Conservation (phyloP, 805 yeast genomes). For the Cyberlindnera mrakii region DNA sequence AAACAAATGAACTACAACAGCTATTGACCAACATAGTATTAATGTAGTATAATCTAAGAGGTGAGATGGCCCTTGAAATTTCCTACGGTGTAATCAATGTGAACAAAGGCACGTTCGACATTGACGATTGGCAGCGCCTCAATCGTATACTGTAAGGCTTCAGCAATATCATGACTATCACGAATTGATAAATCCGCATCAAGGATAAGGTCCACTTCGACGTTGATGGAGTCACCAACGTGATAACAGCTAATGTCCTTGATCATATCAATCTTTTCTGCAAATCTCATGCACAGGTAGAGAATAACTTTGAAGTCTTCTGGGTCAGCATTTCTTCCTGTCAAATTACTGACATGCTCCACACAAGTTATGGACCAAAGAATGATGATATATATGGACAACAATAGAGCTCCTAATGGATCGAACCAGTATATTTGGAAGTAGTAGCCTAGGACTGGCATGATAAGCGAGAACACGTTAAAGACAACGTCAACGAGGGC, state of each 20-base stretch:
- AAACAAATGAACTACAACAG: no score
- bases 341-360: constrained; percentile 68
- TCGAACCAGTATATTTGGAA: constrained; percentile 64
- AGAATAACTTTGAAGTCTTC: constrained; percentile 60
- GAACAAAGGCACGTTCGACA: constrained; percentile 80
- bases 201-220: constrained; percentile 68
- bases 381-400: constrained; percentile 54
- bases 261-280: constrained; percentile 57
- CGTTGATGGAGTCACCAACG: constrained; percentile 70
- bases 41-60: not conserved
- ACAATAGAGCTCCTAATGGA: constrained; percentile 62
- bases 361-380: constrained; percentile 62
- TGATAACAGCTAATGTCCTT: constrained; percentile 69
- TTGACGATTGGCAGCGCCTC: constrained; percentile 70
- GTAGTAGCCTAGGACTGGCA: constrained; percentile 57
- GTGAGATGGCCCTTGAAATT: constrained; percentile 33
- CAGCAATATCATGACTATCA: constrained; percentile 77
- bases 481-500: constrained; percentile 74
- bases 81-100: constrained; percentile 51
- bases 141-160: constrained; percentile 72
- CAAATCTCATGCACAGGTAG: constrained; percentile 63
- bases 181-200: constrained; percentile 45
- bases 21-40: not conserved
- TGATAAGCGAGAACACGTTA: constrained; percentile 62
- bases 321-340: constrained; percentile 65